Evolutionary conservation across 257 asterid genomes (phyloP).

Genomic region (Nicotiana obtusifolia): DNA sequence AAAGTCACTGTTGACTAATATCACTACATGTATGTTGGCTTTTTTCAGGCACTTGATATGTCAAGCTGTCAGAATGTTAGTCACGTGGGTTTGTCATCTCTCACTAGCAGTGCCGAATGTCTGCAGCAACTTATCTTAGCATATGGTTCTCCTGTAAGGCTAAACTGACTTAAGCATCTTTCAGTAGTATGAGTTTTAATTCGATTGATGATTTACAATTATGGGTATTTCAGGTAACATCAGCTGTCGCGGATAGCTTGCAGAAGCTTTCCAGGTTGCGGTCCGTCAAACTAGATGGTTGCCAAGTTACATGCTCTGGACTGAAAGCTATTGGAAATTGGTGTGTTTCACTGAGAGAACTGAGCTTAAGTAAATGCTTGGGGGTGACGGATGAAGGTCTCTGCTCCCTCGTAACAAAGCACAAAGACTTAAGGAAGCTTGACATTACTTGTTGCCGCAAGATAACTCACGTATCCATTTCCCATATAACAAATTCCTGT

Average conservation of each 20-base stretch:
- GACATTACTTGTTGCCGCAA: conserved; percentile 89
- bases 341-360: conserved; percentile 58
- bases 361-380: conserved; percentile 70
- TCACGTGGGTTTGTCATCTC: conserved; percentile 70
- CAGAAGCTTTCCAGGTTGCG: conserved; percentile 63
- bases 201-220: conserved; percentile 9
- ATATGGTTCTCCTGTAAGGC: conserved; percentile 67
- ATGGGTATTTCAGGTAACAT: conserved; percentile 54
- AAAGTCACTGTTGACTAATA: not conserved
- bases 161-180: not conserved
- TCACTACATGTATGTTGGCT: not conserved
- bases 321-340: conserved; percentile 75
- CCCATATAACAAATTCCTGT: conserved; percentile 63
- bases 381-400: conserved; percentile 94
- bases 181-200: not conserved
- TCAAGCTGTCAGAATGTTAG: conserved; percentile 82
- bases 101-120: conserved; percentile 52
- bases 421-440: conserved; percentile 54
- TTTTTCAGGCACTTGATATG: conserved; percentile 75
- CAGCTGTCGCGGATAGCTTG: conserved; percentile 70
- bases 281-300: conserved; percentile 70
- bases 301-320: conserved; percentile 72
- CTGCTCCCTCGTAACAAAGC: conserved; percentile 57
- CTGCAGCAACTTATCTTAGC: conserved; percentile 64
- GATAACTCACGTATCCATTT: conserved; percentile 58